Evolutionary conservation across 495 filamentous ascomycete species (phyloP), one percentile per base, ranked within the genome.

Genomic region (Rostrohypoxylon terebratum): DNA sequence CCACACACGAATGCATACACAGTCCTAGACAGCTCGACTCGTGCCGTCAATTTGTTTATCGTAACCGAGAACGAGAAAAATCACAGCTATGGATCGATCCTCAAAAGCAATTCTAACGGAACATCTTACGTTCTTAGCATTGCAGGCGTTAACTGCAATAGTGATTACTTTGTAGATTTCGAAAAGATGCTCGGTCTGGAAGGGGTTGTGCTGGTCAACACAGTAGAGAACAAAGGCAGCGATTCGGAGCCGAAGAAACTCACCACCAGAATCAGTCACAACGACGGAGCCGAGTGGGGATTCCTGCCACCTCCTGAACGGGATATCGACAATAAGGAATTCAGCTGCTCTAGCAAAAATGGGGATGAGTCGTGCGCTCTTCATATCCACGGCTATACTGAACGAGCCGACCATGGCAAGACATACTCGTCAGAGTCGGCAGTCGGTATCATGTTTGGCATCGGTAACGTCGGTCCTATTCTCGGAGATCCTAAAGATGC

Each of bases 21-120:
- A 0, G 94, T 97, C 5, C 86, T 99, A 16, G 93, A 97, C 69
- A 96, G 93, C 78, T 94, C 92, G 9, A 96, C 93, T 0, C 94
- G 97, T 80, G 91, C 96, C 7, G 84, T 98, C 57, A 98, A 98
- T 83, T 80, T 99, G 62, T 94, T 97, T 67, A 94, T 98, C 14
- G 93, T 90, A 2, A 90, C 93, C 54, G 90, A 90, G 63, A 84
- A 82, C 25, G 80, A 81, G 7, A 73, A 82, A 23, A 89, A 85
- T 3, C 86, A 85, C 36, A 88, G 90, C 60, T 93, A 91, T 69
- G 96, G 96, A n/a, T 89, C 89, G 23, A 90, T 99, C 59, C 86
- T 99, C 76, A 98, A 98, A 86, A 97, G 93, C 73, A 99, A 99
- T 81, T 97, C 93, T 74, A 98, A 98, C 76, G 96, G 96, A 40